Evolutionary conservation across 345 rosid species (phyloP).

Genomic region (Pistacia atlantica): DNA sequence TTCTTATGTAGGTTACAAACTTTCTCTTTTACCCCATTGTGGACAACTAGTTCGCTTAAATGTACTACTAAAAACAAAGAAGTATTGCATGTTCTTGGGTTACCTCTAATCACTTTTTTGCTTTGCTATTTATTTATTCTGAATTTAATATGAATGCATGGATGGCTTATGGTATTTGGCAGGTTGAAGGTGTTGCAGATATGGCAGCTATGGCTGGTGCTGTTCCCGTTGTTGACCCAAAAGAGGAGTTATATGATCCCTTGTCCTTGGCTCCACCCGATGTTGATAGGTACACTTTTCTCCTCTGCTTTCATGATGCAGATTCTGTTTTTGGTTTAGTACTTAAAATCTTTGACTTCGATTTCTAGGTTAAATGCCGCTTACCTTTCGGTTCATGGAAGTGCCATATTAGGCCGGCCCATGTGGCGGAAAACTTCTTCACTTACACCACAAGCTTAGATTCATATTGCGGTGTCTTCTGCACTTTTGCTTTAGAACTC

Average conservation of each 20-base stretch:
- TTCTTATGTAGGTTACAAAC: no score
- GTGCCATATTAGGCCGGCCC: constrained; percentile 68
- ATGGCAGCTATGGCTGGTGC: constrained; percentile 49
- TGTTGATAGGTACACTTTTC: constrained; percentile 66
- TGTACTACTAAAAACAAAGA: no score
- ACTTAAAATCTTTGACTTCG: constrained; percentile 22
- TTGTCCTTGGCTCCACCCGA: constrained; percentile 63
- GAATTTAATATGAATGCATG: not conserved
- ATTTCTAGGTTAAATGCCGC: constrained; percentile 68
- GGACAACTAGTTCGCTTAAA: no score
- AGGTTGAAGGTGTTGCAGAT: constrained; percentile 83
- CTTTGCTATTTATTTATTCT: no score
- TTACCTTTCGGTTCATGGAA: constrained; percentile 81
- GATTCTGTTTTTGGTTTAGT: constrained; percentile 11
- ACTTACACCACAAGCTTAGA: constrained; percentile 43
- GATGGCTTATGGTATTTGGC: not conserved
- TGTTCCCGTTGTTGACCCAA: constrained; percentile 57
- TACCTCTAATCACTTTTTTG: no score
- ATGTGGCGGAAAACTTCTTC: constrained; percentile 71
- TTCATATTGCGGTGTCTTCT: not conserved
- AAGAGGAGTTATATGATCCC: constrained; percentile 79
- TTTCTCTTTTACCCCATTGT: no score
- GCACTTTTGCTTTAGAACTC: not conserved
- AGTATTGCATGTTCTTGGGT: no score
- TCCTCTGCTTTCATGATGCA: not conserved